Conservation (phyloP, 768 basidiomycete genomes). For the Trametopsis cervina region DNA sequence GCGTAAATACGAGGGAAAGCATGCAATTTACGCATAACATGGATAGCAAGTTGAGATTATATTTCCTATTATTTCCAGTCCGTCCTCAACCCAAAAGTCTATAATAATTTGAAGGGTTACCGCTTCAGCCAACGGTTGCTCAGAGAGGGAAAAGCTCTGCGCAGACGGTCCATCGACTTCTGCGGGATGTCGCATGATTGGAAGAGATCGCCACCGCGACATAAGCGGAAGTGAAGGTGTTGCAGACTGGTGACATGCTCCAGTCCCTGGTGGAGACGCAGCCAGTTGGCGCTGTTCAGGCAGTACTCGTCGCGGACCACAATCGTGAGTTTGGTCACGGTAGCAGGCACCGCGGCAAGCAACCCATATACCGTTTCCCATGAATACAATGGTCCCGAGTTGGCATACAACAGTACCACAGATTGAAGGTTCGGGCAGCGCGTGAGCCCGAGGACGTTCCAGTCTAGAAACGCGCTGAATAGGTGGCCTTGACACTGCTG, state of each 20-base stretch:
- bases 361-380: constrained; percentile 9
- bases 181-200: constrained; percentile 3
- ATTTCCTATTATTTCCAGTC: too few species aligned
- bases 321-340: constrained; percentile 4
- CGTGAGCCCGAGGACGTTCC: constrained; percentile 3
- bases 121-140: constrained; percentile 1
- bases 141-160: background rate
- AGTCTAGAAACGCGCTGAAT: constrained; percentile 2
- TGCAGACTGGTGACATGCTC: constrained; percentile 1
- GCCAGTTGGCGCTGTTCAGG: constrained; percentile 8
- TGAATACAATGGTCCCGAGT: constrained; percentile 9
- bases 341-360: constrained; percentile 2
- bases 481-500: background rate
- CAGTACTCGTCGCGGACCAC: constrained; percentile 8
- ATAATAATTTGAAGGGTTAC: background rate
- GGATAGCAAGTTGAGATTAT: too few species aligned
- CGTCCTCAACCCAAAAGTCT: too few species aligned
- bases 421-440: constrained; percentile 4
- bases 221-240: constrained; percentile 2
- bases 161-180: background rate
- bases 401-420: constrained; percentile 8
- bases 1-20: too few species aligned
- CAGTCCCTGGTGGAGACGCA: background rate
- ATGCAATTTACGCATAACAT: too few species aligned
- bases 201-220: constrained; percentile 8